A percentile compares a stretch with the other conserved stretches of the same genome.
Conservation (phyloP, 73 alveolate genomes). For the Paramecium pentaurelia region DNA sequence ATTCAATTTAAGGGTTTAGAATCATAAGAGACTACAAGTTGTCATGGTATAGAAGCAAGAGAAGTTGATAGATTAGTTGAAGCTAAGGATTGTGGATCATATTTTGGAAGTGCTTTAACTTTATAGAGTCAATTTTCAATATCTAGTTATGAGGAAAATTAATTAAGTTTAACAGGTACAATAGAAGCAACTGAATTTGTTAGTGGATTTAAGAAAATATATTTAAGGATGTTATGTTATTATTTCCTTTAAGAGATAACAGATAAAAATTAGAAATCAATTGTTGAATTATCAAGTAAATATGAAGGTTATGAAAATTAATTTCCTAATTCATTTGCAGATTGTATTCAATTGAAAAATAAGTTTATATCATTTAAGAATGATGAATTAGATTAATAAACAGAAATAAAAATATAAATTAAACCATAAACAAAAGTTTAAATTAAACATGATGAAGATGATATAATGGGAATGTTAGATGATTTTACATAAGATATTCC, state of each 20-base stretch:
- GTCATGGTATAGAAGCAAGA: constrained; percentile 56
- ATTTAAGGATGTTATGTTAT: background rate
- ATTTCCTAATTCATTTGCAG: background rate
- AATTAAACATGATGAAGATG: constrained; percentile 31
- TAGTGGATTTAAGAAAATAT: background rate
- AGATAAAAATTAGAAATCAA: background rate
- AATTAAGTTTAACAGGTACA: background rate
- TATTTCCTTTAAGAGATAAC: background rate
- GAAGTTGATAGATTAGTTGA: constrained; percentile 53
- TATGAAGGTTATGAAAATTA: background rate
- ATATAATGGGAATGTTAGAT: background rate
- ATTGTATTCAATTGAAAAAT: background rate
- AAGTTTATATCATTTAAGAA: background rate
- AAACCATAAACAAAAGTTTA: background rate
- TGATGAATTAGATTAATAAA: background rate
- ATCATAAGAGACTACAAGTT: constrained; percentile 58
- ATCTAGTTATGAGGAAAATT: constrained; percentile 9
- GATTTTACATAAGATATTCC: background rate
- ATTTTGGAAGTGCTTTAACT: background rate
- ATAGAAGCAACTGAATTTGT: constrained; percentile 37
- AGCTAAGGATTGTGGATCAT: background rate
- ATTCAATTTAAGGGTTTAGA: constrained; percentile 58
- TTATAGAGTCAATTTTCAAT: background rate
- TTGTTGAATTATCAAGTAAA: background rate
- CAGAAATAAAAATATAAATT: background rate